Base-by-base conservation (phyloP, 345 rosid genomes). In the Dimocarpus longan region DNA sequence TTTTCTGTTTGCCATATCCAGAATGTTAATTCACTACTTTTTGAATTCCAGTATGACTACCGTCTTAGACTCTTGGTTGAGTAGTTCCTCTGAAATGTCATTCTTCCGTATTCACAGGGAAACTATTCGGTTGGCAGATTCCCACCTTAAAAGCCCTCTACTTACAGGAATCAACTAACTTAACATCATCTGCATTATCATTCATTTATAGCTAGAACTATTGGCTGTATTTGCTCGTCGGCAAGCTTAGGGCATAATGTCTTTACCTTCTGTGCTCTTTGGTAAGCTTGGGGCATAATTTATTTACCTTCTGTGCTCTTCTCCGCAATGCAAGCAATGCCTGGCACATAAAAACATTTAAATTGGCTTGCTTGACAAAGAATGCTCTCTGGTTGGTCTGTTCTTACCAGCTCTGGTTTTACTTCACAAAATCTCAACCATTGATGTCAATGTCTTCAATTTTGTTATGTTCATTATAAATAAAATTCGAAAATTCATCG, bases 101-200 rank as follows among this genome's bases (percentile, higher is more conserved):
- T 62, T 76, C 52, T 56, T 80, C n/a, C 56, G 6, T 26, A 52
- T 69, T 70, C 75, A 39, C 76, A 78, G 79, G 81, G 52, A 40
- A 67, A 62, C 68, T 60, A 70, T 8, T 60, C 15, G 12, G 19
- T 68, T 16, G 4, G 66, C 60, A 18, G 75, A 78, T 46, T 68
- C 48, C 78, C 43, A 73, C 32, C 66, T 77, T 50, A 73, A 10
- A 3, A 32, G 65, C 66, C 84, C 84, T 67, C 70, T 77, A 73
- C 71, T 73, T 59, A 22, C 21, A 3, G 59, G 48, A 22, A 66
- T 56, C 24, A 40, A 60, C 50, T 10, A 5, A 21, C 46, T 43
- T 63, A 12, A n/a, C 24, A 10, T 32, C 46, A 71, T 56, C 8
- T 59, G 24, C 59, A 73, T 48, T n/a, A 57, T 73, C 16, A 0